Conservation (phyloP, 2,329 filamentous ascomycete species). For the Chalara sp. region DNA sequence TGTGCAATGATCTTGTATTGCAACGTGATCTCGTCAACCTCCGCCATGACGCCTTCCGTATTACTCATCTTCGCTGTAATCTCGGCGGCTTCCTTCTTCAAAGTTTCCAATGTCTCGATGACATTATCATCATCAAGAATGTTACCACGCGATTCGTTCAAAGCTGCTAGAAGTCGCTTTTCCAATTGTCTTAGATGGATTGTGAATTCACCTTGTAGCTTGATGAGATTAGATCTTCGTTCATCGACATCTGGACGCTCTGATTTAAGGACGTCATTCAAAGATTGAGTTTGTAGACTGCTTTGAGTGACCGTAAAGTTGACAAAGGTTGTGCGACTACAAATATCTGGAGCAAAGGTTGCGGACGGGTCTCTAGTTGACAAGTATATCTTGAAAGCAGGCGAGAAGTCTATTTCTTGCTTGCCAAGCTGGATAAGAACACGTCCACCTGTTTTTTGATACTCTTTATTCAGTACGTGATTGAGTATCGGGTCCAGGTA, state of each 20-base stretch:
- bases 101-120: slow-evolving; percentile 92
- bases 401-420: slow-evolving; percentile 98
- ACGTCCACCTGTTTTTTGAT: slow-evolving; percentile 96
- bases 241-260: slow-evolving; percentile 97
- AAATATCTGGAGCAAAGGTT: slow-evolving; percentile 91
- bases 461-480: slow-evolving; percentile 98
- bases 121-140: slow-evolving; percentile 98
- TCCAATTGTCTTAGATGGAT: slow-evolving; percentile 94
- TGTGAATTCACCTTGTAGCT: slow-evolving; percentile 98
- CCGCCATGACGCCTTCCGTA: slow-evolving; percentile 95
- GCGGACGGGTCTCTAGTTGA: slow-evolving; percentile 95
- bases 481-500: slow-evolving; percentile 96
- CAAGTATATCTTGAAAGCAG: slow-evolving; percentile 89
- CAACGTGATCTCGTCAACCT: slow-evolving; percentile 91
- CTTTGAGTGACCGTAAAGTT: slow-evolving; percentile 99
- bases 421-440: slow-evolving; percentile 97
- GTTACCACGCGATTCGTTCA: slow-evolving; percentile 96
- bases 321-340: slow-evolving; percentile 97
- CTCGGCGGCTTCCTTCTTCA: slow-evolving; percentile 95
- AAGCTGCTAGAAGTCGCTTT: slow-evolving; percentile 85
- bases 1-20: slow-evolving; percentile 91
- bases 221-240: slow-evolving; percentile 92
- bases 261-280: slow-evolving; percentile 95
- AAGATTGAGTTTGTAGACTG: slow-evolving; percentile 94
- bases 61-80: slow-evolving; percentile 95